phyloP scores from a whole-genome alignment of 2,329 filamentous ascomycete species.

The Stagonosporopsis chrysanthemi region DNA sequence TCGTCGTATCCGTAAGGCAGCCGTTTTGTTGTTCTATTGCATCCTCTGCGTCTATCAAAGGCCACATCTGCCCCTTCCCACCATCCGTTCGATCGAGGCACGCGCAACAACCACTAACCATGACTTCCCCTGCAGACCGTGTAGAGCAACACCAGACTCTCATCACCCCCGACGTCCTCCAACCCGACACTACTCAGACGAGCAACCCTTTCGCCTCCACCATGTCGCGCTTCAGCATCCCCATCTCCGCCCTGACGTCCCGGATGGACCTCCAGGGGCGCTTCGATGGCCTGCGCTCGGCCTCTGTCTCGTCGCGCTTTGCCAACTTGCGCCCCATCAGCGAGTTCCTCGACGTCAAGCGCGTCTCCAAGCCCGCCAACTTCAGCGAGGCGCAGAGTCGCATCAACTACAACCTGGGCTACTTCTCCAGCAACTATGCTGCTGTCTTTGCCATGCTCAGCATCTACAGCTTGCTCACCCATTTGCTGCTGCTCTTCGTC shows the following conservation, averaged over 20 bases:
- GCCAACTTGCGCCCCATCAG: slow-evolving; percentile 88
- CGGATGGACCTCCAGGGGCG: slow-evolving; percentile 85
- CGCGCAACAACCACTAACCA: slow-evolving; percentile 33
- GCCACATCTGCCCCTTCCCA: slow-evolving; percentile 39
- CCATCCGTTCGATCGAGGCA: slow-evolving; percentile 4
- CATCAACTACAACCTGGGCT: slow-evolving; percentile 94
- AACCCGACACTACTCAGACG: slow-evolving; percentile 17
- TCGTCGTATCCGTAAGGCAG: slow-evolving; percentile 37
- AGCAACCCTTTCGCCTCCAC: slow-evolving; percentile 28
- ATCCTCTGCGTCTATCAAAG: slow-evolving; percentile 21
- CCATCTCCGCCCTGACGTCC: slow-evolving; percentile 88
- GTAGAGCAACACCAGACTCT: slow-evolving; percentile 40
- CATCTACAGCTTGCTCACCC: slow-evolving; percentile 93
- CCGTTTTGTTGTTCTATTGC: slow-evolving; percentile 27
- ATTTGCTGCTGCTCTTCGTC: slow-evolving; percentile 85
- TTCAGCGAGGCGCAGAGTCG: slow-evolving; percentile 89
- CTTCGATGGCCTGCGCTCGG: slow-evolving; percentile 81
- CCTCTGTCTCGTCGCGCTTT: slow-evolving; percentile 82
- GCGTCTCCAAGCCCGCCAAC: slow-evolving; percentile 90
- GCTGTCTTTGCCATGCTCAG: slow-evolving; percentile 92
- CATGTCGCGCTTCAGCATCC: slow-evolving; percentile 92
- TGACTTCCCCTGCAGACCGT: slow-evolving; percentile 38
- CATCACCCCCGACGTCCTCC: slow-evolving; percentile 28
- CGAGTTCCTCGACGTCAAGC: slow-evolving; percentile 97
- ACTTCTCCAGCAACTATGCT: slow-evolving; percentile 99